Base-by-base conservation (phyloP, 2,329 filamentous ascomycete species). In the Hymenoscyphus albidus region DNA sequence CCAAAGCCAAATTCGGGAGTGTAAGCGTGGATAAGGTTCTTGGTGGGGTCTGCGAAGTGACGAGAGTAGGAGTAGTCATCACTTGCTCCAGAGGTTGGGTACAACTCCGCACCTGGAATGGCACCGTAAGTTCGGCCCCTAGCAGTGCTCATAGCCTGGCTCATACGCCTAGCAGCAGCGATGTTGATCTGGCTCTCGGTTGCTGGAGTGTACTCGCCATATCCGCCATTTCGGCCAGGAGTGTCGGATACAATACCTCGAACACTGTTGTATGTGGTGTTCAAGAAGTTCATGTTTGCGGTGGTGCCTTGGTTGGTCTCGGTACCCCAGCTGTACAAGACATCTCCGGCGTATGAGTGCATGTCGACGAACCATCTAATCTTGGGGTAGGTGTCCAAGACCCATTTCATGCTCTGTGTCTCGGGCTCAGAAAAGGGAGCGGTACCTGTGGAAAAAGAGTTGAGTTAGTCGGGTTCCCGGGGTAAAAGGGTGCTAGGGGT, bases 361-460 rank as follows among this genome's bases (percentile, higher is more conserved):
- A 87, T 77, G 67, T 87, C 85, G 65, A 86, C 75, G 72, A 84
- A 85, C 83, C 83, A 87, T 35, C 80, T 77, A 57, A 87, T 74
- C 56, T 79, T 79, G 58, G 76, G 73, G 73, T 81, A 82, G 35
- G 78, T 76, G 68, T 82, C 78, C 71, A 85, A 76, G 7, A 84
- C 73, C 75, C 81, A 85, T 64, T 80, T 81, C 64, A 85, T 78
- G 70, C 80, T 83, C 72, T 81, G 77, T 1, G 83, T 82, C 76
- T 87, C 85, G 0, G 84, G 76, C 75, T 87, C 84, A 0, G 84
- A 86, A 61, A 80, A 80, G 1, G 84, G 77, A 12, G 73, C 76
- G 1, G 78, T 79, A 51, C 84, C 85, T 71, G 39, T 16, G 48
- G 39, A 18, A 6, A 51, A 10, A 35, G 9, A 35, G 2, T 32